Evolutionary conservation across 2,329 filamentous ascomycete genomes (phyloP), one percentile per base, ranked within the genome.

Genomic region (Beauveria pseudobassiana): DNA sequence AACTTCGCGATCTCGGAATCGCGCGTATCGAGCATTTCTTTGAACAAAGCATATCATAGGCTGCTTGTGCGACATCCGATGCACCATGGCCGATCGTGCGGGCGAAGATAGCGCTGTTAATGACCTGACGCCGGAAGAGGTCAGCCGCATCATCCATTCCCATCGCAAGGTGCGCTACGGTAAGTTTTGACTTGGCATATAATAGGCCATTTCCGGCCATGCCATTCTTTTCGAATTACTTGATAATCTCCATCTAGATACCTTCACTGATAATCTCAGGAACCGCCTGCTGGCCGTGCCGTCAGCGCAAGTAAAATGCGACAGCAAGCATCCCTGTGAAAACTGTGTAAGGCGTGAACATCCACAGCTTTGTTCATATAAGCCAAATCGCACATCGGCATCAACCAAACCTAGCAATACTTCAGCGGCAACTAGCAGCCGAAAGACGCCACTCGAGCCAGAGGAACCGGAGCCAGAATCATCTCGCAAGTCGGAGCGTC

Each of bases 81-180:
- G 38, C 53, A 70, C 65, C 69, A 81, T 81, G 79, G 70, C 76
- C 63, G 78, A 80, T 62, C 72, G 74, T 63, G 73, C 76, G 57
- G 74, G 76, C 57, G 76, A 80, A 59, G 76, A 76, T 64, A 74
- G 76, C 68, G 73, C 77, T 56, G 72, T 85, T 64, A 80, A 85
- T 70, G 80, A 84, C 68, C 76, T 86, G 69, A 86, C 83, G 52
- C 81, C 84, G 10, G 85, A 87, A 71, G 85, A 88, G 73, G 85
- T 84, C 65, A 87, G 78, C 70, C 83, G 84, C 67, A 87, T 88
- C 74, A 87, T 88, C 67, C 85, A 87, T 71, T 87, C 84, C 58
- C 85, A 87, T 70, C 82, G 85, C 66, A 88, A 88, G 73, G 85
- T 88, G 62, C 81, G 85, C 69, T 87, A 88, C 73, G 85, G 85